phyloP scores from a whole-genome alignment of 345 rosid genomes.

The Melaleuca alternifolia region DNA sequence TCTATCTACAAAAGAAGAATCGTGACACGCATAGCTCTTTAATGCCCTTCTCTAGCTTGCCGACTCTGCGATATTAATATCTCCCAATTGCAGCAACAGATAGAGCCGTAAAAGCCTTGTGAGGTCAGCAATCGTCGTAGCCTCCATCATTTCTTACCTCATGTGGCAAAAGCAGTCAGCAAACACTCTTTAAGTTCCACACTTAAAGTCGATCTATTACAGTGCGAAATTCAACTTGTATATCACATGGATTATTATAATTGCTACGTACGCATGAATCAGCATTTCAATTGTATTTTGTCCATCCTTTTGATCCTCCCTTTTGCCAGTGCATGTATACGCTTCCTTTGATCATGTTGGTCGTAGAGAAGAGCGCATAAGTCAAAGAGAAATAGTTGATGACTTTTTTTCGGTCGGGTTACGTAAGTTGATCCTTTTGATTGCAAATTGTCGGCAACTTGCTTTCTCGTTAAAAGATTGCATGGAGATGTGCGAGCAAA shows the following conservation, averaged over 20 bases:
- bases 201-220: background rate
- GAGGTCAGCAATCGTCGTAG: background rate
- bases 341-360: background rate
- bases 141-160: background rate
- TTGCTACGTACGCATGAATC: background rate
- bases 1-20: background rate
- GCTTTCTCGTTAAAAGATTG: background rate
- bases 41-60: background rate
- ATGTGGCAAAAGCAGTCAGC: background rate
- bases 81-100: background rate
- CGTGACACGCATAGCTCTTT: background rate
- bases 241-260: background rate
- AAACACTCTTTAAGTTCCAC: background rate
- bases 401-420: background rate
- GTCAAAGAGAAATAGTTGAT: background rate
- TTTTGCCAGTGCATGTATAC: background rate
- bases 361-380: background rate
- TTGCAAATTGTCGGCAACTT: background rate
- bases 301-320: background rate
- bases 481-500: background rate
- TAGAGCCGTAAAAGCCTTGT: background rate
- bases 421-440: background rate
- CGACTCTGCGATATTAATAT: background rate
- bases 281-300: background rate
- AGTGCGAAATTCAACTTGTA: background rate